phyloP scores from a whole-genome alignment of 108 stramenopile genomes.

The Nitzschia sp. region DNA sequence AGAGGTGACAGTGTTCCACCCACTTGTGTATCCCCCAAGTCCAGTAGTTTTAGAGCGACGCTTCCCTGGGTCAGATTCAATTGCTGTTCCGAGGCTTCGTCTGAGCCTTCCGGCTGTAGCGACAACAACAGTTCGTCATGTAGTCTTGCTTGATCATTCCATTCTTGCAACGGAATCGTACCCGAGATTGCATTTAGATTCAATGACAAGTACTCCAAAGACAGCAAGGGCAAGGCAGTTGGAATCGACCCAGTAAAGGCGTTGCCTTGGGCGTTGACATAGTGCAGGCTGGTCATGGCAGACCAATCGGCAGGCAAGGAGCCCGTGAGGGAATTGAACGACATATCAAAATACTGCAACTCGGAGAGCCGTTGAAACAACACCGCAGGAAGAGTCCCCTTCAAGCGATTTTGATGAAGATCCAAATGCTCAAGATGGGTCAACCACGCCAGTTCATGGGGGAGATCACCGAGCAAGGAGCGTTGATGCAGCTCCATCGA shows the following conservation, averaged over 20 bases:
- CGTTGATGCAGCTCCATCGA: background rate
- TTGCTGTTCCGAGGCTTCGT: background rate
- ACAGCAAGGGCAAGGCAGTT: background rate
- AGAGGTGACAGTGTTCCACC: background rate
- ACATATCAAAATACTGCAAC: constrained; percentile 2
- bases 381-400: background rate
- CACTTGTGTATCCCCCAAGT: background rate
- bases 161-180: background rate
- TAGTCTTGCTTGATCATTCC: constrained; percentile 1
- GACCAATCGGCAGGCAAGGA: background rate
- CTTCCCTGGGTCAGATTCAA: background rate
- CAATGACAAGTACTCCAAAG: background rate
- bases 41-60: background rate
- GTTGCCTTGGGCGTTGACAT: background rate
- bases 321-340: background rate
- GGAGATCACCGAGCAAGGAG: constrained; percentile 7
- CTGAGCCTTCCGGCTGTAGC: background rate
- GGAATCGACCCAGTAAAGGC: constrained; percentile 9
- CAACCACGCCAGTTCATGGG: constrained; percentile 9
- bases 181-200: background rate
- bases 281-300: background rate
- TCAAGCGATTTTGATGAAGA: constrained; percentile 12
- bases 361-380: background rate
- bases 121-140: background rate
- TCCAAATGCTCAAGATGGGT: background rate